Evolutionary conservation across 2,329 filamentous ascomycete species (phyloP).

Genomic region (Fusarium caatingaense): DNA sequence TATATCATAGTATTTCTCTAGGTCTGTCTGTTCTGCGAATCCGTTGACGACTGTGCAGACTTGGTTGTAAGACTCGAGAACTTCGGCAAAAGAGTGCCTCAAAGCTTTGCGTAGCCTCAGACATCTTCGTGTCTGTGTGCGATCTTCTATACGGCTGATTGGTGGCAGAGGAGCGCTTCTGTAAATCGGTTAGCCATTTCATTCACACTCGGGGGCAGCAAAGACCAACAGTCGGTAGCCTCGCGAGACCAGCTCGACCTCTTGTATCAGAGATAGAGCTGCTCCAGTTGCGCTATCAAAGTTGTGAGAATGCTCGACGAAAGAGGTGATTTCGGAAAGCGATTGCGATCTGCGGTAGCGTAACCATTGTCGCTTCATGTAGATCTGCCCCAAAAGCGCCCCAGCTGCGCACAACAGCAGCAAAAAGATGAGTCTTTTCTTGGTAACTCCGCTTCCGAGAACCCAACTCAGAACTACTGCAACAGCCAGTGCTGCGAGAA

Average conservation of each 20-base stretch:
- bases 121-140: conserved; percentile 81
- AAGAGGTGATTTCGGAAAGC: conserved; percentile 72
- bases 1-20: conserved; percentile 93
- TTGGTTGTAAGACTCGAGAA: conserved; percentile 78
- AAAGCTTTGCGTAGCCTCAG: conserved; percentile 82
- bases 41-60: conserved; percentile 75
- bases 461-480: conserved; percentile 81
- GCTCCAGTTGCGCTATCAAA: conserved; percentile 83
- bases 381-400: conserved; percentile 70
- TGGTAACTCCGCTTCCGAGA: conserved; percentile 65
- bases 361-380: conserved; percentile 83
- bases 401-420: conserved; percentile 65
- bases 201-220: background rate
- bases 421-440: conserved; percentile 64
- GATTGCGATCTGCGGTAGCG: conserved; percentile 81
- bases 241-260: conserved; percentile 93
- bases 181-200: conserved; percentile 12
- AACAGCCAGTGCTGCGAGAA: conserved; percentile 68
- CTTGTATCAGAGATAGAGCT: conserved; percentile 85
- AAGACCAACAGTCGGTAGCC: conserved; percentile 82
- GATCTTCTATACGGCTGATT: conserved; percentile 90
- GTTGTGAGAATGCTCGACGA: conserved; percentile 80
- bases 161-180: conserved; percentile 91
- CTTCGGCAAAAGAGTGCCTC: conserved; percentile 73
- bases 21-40: conserved; percentile 80